Evolutionary conservation across 2,329 filamentous ascomycete genomes (phyloP), one percentile per base, ranked within the genome.

Genomic region (Fusarium camptoceras): DNA sequence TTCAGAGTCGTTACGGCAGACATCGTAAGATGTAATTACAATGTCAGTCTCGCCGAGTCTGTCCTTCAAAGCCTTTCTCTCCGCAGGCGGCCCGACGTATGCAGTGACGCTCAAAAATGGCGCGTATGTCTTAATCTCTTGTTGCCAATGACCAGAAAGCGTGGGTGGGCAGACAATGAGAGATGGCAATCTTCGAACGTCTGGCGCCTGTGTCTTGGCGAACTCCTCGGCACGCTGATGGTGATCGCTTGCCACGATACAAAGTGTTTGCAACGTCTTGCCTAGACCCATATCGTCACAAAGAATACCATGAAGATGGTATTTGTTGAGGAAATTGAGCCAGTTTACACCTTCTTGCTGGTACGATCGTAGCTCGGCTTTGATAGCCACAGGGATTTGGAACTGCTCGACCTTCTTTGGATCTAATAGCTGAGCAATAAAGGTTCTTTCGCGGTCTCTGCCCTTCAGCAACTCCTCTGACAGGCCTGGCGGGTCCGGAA

Each of bases 241-340:
- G 77, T 99, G 96, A 78, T 99, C 96, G 81, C 94, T 98, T 12
- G 96, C 95, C 44, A 99, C 94, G 76, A 99, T 99, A 80, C 96
- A 99, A 24, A 99, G 88, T 0, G 97, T 99, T 79, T 99, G 96
- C 14, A 99, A 83, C 2, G 96, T 99, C 83, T 99, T 99, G 51
- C 96, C 96, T 28, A 99, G 91, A 76, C 96, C 96, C 96, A 99
- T 99, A 79, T 99, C 96, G 76, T 99, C 96, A 78, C 96, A 99
- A 64, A 99, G 92, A 80, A 99, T 98, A 50, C 96, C 96, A 75
- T 99, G 97, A 3, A 99, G 88, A 76, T 99, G 95, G 78, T 98
- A 99, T 61, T 94, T 94, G 79, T 99, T 99, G 73, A 99, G 90
- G 83, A 99, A 99, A 59, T 97, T 91, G 54, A 99, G 88, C 96